Evolutionary conservation across 345 rosid genomes (phyloP), one percentile per base, ranked within the genome.

Genomic region (Lepidium sativum): DNA sequence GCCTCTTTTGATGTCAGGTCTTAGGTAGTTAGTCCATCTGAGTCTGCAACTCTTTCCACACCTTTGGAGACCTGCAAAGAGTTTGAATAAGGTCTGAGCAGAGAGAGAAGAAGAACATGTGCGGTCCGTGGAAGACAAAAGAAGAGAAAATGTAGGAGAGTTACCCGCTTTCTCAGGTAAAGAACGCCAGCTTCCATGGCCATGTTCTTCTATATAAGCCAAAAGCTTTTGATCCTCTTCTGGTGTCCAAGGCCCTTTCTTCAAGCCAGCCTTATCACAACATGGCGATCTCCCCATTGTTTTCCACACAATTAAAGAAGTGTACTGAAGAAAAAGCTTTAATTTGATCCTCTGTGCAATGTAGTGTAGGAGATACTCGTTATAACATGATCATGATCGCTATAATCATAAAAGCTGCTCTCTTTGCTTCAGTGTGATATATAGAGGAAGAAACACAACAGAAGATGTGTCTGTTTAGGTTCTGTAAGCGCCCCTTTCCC

Each of bases 181-280:
- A 60, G 88, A 81, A 25, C 96, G 92, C 98, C 96, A 91, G 79
- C 96, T 88, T 65, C 98, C 98, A 76, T 86, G 95, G 52, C 98
- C 96, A 63, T 88, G 86, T 67, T 91, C 95, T 73, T 91, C 95
- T 37, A 91, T 85, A 75, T 81, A 88, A 63, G 88, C 98, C 43
- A 91, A 67, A 71, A 91, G 98, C 61, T 91, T 91, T 65, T 88
- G 95, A 73, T 91, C 98, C 69, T 88, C 98, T 77, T 88, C 98
- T 10, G 87, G 91, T 29, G 95, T 91, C 98, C 98, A 91, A 17
- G 98, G 98, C 15, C 98, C 98, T 86, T 86, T 91, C 87, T 91
- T 91, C 68, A 91, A 68, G 1, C 96, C 98, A 1, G 80, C 83
- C 75, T 91, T 88, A 60, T 91, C 95, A 55, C 98, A 87, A 67